A percentile compares a stretch with the other conserved stretches of the same genome.
These are phyloP conservation scores for Botrytis fragariae DNA, from an alignment of 2,329 filamentous ascomycete genomes.

Conservation along the genomic window DNA sequence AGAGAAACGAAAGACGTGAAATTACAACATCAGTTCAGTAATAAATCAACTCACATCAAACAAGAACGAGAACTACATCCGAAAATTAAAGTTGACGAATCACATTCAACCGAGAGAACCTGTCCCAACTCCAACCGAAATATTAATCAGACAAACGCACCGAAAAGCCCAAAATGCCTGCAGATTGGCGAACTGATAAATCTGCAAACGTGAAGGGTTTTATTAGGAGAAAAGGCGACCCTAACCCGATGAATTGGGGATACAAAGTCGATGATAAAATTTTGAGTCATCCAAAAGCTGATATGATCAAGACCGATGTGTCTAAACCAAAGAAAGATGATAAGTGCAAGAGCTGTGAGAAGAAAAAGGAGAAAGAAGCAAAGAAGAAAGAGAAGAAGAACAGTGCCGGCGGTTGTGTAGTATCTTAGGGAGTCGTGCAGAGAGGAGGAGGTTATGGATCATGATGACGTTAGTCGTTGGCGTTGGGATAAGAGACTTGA, in stretches of 20 bases:
- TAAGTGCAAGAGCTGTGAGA: not conserved
- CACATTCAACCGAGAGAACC: not conserved
- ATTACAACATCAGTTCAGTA: not conserved
- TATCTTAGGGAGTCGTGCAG: not conserved
- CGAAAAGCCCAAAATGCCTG: not conserved
- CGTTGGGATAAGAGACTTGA: not conserved
- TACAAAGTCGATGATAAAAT: not conserved
- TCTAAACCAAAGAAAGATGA: not conserved
- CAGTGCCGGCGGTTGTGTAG: not conserved
- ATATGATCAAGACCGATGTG: not conserved
- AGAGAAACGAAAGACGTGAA: not conserved
- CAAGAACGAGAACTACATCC: not conserved
- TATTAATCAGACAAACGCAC: not conserved
- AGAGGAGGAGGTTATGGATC: no score
- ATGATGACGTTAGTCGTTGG: not conserved
- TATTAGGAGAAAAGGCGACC: not conserved
- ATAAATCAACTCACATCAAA: not conserved
- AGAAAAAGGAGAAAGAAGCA: not conserved
- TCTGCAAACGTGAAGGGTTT: not conserved
- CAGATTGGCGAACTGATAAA: not conserved
- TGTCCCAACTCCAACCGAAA: not conserved
- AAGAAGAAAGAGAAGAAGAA: not conserved
- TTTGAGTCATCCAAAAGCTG: constrained; percentile 2
- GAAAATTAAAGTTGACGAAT: not conserved
- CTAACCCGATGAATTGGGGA: constrained; percentile 7